Percentiles rank a stretch among this genome's conserved stretches.
Conservation (phyloP, 352 stramenopile genomes). For the Globisporangium viniferum region DNA sequence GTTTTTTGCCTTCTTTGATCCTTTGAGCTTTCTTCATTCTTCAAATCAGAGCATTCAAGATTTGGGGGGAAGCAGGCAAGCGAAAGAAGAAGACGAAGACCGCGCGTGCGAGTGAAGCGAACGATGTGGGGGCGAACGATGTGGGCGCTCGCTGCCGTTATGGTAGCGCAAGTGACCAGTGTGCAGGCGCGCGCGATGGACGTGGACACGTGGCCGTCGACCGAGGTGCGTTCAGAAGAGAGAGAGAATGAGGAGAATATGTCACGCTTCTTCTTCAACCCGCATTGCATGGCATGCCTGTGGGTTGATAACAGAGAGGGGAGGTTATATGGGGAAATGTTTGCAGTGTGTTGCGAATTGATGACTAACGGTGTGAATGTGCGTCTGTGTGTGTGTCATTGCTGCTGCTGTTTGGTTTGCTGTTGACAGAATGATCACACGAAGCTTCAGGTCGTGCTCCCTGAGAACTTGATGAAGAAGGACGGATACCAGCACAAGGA, state of each 20-base stretch:
- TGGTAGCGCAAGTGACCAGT: slow-evolving; percentile 18
- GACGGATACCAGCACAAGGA: slow-evolving; percentile 96
- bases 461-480: slow-evolving; percentile 86
- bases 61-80: slow-evolving; percentile 7
- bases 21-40: not conserved
- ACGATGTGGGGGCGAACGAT: slow-evolving; percentile 12
- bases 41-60: slow-evolving; percentile 12
- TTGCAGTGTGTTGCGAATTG: slow-evolving; percentile 5
- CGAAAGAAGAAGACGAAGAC: slow-evolving; percentile 13
- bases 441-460: slow-evolving; percentile 88
- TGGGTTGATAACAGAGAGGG: slow-evolving; percentile 6
- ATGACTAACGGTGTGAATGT: slow-evolving; percentile 1
- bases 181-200: slow-evolving; percentile 57
- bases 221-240: slow-evolving; percentile 44
- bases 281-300: not conserved
- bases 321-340: not conserved
- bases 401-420: slow-evolving; percentile 5
- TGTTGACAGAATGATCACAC: slow-evolving; percentile 74
- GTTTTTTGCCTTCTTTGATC: not conserved
- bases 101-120: slow-evolving; percentile 1
- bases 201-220: slow-evolving; percentile 80
- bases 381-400: not conserved
- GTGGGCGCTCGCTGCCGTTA: slow-evolving; percentile 14
- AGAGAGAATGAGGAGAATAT: not conserved
- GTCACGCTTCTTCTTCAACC: not conserved